Percentiles rank a stretch among this genome's conserved stretches.
These are phyloP conservation scores for Pichia cephalocereana DNA, from an alignment of 805 yeast species.

Conservation along the genomic window DNA sequence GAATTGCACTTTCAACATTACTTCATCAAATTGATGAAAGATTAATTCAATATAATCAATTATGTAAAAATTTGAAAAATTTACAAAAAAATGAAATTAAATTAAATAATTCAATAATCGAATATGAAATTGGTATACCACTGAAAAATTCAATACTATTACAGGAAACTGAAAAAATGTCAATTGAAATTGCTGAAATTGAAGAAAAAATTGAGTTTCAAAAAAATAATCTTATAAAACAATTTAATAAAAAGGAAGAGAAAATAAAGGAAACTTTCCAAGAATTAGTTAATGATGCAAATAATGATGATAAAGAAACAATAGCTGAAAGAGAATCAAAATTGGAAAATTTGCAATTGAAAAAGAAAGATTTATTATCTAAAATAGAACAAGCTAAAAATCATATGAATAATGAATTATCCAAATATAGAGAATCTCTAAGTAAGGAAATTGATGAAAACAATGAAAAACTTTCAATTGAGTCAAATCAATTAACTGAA, in stretches of 20 bases:
- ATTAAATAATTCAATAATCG: background rate
- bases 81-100: background rate
- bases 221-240: conserved; percentile 24
- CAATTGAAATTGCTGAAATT: background rate
- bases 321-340: conserved; percentile 19
- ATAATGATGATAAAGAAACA: conserved; percentile 21
- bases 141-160: background rate
- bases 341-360: conserved; percentile 5
- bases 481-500: conserved; percentile 1
- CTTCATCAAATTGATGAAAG: background rate
- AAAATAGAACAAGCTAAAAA: conserved; percentile 13
- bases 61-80: background rate
- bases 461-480: background rate
- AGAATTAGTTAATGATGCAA: conserved; percentile 22
- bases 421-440: background rate
- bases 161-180: background rate
- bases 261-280: conserved; percentile 15
- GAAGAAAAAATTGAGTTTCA: conserved; percentile 20
- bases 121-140: conserved; percentile 5
- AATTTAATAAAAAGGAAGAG: conserved; percentile 11
- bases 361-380: conserved; percentile 19
- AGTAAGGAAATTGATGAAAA: background rate
- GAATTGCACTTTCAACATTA: background rate
- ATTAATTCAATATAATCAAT: background rate
- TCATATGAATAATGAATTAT: conserved; percentile 8